A percentile compares a stretch with the other conserved stretches of the same genome.
Conservation (phyloP, 1,284 basidiomycete genomes). For the Moesziomyces antarcticus region DNA sequence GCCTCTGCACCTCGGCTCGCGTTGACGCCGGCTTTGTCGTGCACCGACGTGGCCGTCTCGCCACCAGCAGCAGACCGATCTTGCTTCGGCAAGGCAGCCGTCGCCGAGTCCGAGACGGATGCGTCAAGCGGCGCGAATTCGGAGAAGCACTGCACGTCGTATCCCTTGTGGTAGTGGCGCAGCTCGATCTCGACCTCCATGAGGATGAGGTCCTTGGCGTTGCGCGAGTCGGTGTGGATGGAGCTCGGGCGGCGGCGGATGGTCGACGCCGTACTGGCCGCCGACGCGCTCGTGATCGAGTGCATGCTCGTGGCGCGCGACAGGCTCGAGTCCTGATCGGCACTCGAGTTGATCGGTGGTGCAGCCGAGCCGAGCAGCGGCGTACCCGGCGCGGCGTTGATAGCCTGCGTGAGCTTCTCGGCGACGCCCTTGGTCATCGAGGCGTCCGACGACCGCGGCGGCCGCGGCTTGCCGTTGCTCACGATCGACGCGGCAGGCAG, state of each 20-base stretch:
- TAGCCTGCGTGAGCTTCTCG: conserved; percentile 26
- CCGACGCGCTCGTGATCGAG: conserved; percentile 38
- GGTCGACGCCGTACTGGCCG: conserved; percentile 28
- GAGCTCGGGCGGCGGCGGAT: conserved; percentile 42
- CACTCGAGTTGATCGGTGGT: conserved; percentile 29
- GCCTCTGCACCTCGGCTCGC: not conserved
- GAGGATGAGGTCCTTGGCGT: conserved; percentile 46
- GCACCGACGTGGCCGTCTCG: not conserved
- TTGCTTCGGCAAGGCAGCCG: not conserved
- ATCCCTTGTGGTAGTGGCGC: conserved; percentile 62
- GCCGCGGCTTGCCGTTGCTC: conserved; percentile 12
- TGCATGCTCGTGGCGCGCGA: conserved; percentile 51
- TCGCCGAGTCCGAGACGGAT: not conserved
- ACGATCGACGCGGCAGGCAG: conserved; percentile 32
- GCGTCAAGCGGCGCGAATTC: conserved; percentile 14
- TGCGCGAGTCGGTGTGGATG: conserved; percentile 42
- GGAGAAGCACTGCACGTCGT: conserved; percentile 58
- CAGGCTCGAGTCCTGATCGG: conserved; percentile 21
- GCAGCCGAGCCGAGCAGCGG: conserved; percentile 24
- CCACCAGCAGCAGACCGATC: conserved; percentile 6
- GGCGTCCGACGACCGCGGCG: conserved; percentile 43
- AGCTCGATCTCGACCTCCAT: conserved; percentile 64
- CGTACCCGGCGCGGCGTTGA: conserved; percentile 36
- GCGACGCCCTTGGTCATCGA: conserved; percentile 47
- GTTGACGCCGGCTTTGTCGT: conserved; percentile 3